phyloP scores from a whole-genome alignment of 495 filamentous ascomycete genomes.

The Daldinia childiae region DNA sequence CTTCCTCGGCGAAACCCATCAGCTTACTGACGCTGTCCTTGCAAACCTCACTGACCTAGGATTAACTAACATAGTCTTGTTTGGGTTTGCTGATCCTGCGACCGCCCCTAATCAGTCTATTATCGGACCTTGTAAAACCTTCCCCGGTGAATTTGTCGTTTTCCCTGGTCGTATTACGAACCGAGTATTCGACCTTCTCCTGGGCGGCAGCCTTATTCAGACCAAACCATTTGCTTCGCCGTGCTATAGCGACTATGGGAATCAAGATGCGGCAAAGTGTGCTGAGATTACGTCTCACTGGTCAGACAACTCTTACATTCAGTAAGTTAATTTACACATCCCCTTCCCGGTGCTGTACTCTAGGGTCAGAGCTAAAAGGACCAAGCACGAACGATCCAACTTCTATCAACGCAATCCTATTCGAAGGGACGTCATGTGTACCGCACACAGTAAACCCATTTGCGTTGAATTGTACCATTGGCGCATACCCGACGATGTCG shows the following conservation, averaged over 20 bases:
- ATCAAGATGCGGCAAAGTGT: slow-evolving; percentile 59
- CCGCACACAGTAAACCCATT: slow-evolving; percentile 57
- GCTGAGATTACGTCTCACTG: slow-evolving; percentile 46
- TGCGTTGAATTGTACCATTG: slow-evolving; percentile 62
- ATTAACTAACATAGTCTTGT: slow-evolving; percentile 44
- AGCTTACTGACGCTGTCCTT: slow-evolving; percentile 55
- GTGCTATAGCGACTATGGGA: slow-evolving; percentile 61
- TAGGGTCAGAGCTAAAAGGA: slow-evolving; percentile 21
- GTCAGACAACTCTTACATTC: slow-evolving; percentile 47
- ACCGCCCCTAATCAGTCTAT: slow-evolving; percentile 33
- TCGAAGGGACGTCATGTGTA: slow-evolving; percentile 51
- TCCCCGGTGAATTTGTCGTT: slow-evolving; percentile 51
- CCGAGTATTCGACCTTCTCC: slow-evolving; percentile 56
- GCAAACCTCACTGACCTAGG: slow-evolving; percentile 48
- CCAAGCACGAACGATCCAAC: slow-evolving; percentile 53
- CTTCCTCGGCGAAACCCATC: slow-evolving; percentile 55
- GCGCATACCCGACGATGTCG: slow-evolving; percentile 67
- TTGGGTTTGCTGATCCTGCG: slow-evolving; percentile 41
- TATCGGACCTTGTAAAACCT: slow-evolving; percentile 51
- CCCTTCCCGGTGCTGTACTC: neutral
- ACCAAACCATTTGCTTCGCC: slow-evolving; percentile 64
- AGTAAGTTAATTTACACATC: slow-evolving; percentile 24
- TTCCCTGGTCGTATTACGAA: slow-evolving; percentile 61
- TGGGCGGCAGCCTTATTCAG: slow-evolving; percentile 64
- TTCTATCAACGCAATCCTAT: slow-evolving; percentile 62